Evolutionary conservation across 2,329 filamentous ascomycete genomes (phyloP).

Genomic region (Pyrenochaeta sp.): DNA sequence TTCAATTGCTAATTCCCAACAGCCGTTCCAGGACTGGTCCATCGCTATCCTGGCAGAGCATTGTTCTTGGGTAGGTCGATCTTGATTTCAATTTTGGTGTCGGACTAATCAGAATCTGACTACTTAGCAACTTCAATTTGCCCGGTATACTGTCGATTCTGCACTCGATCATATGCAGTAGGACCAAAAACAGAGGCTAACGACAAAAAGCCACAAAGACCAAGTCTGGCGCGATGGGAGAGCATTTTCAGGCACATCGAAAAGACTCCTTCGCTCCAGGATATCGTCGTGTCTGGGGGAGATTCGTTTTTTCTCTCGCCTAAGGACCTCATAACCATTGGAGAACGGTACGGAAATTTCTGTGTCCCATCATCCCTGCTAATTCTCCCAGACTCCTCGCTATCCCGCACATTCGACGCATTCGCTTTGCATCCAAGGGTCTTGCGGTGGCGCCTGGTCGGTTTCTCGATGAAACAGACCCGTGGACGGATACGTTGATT

Average conservation of each 20-base stretch:
- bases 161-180: constrained; percentile 67
- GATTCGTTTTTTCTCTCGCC: constrained; percentile 66
- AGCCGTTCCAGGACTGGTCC: constrained; percentile 64
- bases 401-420: constrained; percentile 65
- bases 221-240: constrained; percentile 61
- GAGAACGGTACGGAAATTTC: constrained; percentile 46
- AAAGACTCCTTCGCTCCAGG: constrained; percentile 57
- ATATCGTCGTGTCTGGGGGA: constrained; percentile 70
- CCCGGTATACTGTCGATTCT: constrained; percentile 69
- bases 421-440: constrained; percentile 69
- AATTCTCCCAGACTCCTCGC: constrained; percentile 54
- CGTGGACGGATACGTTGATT: constrained; percentile 63
- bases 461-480: constrained; percentile 60
- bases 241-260: constrained; percentile 65
- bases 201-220: constrained; percentile 45
- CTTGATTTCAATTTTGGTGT: not conserved
- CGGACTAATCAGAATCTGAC: constrained; percentile 41
- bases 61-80: constrained; percentile 63
- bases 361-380: not conserved
- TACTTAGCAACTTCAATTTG: constrained; percentile 64
- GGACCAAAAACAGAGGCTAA: constrained; percentile 63
- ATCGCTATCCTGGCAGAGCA: constrained; percentile 70
- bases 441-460: constrained; percentile 66
- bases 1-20: constrained; percentile 5
- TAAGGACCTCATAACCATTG: constrained; percentile 62